Evolutionary conservation across 805 yeast genomes (phyloP).

Genomic region (Cyberlindnera bimundalis): DNA sequence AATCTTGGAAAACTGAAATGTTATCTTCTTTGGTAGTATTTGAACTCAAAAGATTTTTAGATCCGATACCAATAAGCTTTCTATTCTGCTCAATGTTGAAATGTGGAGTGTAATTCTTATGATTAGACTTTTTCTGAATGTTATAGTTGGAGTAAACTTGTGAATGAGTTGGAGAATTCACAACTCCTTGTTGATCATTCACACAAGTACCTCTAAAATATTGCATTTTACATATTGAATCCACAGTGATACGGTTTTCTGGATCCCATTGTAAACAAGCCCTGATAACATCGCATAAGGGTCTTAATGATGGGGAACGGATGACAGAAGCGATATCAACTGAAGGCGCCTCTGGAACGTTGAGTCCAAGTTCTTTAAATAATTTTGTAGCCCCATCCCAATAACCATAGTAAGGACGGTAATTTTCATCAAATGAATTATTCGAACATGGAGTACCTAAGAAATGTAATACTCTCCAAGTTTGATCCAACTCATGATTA

Average conservation of each 20-base stretch:
- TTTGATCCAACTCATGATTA: conserved; percentile 71
- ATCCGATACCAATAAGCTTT: conserved; percentile 14
- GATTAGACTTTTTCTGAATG: background rate
- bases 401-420: conserved; percentile 59
- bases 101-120: conserved; percentile 1
- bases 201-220: conserved; percentile 51
- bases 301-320: conserved; percentile 40
- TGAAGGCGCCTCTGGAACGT: conserved; percentile 55
- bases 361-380: conserved; percentile 51
- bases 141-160: background rate
- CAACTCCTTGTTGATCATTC: conserved; percentile 19
- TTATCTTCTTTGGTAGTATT: background rate
- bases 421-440: conserved; percentile 22
- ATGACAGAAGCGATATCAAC: conserved; percentile 42
- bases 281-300: conserved; percentile 38
- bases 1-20: background rate
- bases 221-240: conserved; percentile 43
- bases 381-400: conserved; percentile 64
- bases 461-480: conserved; percentile 58
- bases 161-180: too few relatives aligned
- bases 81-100: conserved; percentile 13
- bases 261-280: conserved; percentile 79
- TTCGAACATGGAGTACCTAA: conserved; percentile 67
- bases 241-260: conserved; percentile 50
- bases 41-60: background rate